phyloP scores from a whole-genome alignment of 1,284 basidiomycete species.

The Porodaedalea pini region DNA sequence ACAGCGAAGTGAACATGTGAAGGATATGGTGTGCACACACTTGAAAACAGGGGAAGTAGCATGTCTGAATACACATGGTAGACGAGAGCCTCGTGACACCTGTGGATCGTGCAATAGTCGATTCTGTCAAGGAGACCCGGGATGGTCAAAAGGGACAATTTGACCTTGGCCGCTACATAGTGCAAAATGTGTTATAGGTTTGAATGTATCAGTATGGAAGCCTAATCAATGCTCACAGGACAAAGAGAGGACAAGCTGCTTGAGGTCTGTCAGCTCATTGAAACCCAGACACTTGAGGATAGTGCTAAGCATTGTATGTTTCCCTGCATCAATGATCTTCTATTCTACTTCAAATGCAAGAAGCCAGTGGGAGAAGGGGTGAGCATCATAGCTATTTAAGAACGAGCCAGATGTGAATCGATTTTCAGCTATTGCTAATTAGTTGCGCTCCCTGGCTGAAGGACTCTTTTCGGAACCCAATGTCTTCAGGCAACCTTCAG shows the following conservation, averaged over 20 bases:
- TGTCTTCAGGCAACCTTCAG: slow-evolving; percentile 15
- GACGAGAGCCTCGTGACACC: slow-evolving; percentile 28
- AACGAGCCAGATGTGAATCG: neutral
- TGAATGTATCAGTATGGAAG: neutral
- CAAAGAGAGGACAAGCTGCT: slow-evolving; percentile 33
- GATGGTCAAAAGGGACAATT: slow-evolving; percentile 9
- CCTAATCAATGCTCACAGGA: slow-evolving; percentile 25
- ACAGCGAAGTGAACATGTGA: slow-evolving; percentile 27
- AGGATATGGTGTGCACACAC: slow-evolving; percentile 29
- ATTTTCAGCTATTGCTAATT: neutral
- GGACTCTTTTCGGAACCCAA: slow-evolving; percentile 11
- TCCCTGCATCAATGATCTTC: slow-evolving; percentile 26
- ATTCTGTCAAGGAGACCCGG: slow-evolving; percentile 24
- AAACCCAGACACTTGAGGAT: slow-evolving; percentile 26
- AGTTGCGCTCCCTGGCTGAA: slow-evolving; percentile 17
- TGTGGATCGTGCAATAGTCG: slow-evolving; percentile 28
- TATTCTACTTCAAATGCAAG: slow-evolving; percentile 34
- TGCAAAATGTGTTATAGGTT: slow-evolving; percentile 6
- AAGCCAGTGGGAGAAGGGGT: slow-evolving; percentile 28
- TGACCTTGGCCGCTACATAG: slow-evolving; percentile 15
- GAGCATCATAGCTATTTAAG: neutral
- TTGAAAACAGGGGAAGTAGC: slow-evolving; percentile 32
- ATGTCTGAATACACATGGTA: slow-evolving; percentile 29
- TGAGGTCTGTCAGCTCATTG: slow-evolving; percentile 23
- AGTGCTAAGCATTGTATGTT: slow-evolving; percentile 7